Base-by-base conservation (phyloP, 129 eudicot species). In the Erigeron canadensis region DNA sequence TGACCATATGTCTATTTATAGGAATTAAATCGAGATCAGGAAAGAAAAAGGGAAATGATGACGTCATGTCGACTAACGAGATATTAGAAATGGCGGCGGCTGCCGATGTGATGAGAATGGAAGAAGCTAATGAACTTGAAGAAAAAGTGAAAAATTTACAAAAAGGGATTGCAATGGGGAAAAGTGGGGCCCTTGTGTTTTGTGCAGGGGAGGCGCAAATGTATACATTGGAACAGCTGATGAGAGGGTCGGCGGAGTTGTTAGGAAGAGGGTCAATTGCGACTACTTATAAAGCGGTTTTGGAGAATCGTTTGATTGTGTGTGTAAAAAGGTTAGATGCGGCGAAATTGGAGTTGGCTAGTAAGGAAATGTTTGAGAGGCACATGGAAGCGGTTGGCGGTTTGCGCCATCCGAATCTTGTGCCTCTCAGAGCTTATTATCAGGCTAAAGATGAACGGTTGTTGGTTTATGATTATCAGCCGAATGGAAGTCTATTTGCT, bases 311-410 rank as follows among this genome's bases (percentile, higher is more conserved):
- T 23, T 58, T 84, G 82, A 88, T 91, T 37, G 93, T 91, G 1
- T 86, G 90, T 9, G 97, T 91, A 46, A 91, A 91, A 80, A 85
- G 97, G 59, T 46, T 91, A 19, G 97, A 91, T 56, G 89, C 80
- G 5, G 81, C 54, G 15, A 88, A 82, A 54, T 66, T 91, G 79
- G 81, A 71, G 9, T 89, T 83, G 17, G 76, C 83, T 6, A 76
- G 72, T 37, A 79, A 71, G 66, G 99, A 90, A 73, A 83, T 10
- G 56, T 94, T 87, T 57, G 96, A 89, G 71, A 69, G 83, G 69
- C 91, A 86, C 70, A 86, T 94, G 93, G 90, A 80, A 53, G 81
- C 96, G 22, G 91, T 90, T 7, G 99, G 99, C 0, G 95, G 89
- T 58, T 54, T 94, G 12, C 76, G 97, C 53, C 97, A 90, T 77